Conservation (phyloP, 139 green algal species). For the Chlamydomonas sphaeroides region DNA sequence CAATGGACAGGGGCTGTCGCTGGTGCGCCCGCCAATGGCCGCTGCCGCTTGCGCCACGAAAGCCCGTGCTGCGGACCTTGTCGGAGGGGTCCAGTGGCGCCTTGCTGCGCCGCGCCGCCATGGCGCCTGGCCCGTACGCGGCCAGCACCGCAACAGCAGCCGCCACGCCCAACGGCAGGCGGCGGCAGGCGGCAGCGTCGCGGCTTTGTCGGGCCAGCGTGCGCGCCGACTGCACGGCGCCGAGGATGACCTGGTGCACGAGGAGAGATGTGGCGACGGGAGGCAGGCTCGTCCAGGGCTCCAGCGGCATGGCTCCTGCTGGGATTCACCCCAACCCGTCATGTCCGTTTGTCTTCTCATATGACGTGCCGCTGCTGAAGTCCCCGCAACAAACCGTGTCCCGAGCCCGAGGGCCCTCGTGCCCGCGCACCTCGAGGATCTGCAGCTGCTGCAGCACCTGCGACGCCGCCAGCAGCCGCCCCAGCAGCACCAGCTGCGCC, state of each 20-base stretch:
- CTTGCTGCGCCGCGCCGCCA: background rate
- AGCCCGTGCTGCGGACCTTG: too few species aligned
- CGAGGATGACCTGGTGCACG: conserved; percentile 1
- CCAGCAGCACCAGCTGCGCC: conserved; percentile 70
- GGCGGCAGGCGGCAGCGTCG: background rate
- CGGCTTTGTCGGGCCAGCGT: conserved; percentile 36
- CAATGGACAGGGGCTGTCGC: too few species aligned
- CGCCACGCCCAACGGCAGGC: conserved; percentile 25
- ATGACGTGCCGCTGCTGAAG: too few species aligned
- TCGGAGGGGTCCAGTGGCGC: conserved; percentile 9
- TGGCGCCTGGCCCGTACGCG: conserved; percentile 3
- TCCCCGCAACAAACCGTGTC: too few species aligned
- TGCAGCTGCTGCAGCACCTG: conserved; percentile 58
- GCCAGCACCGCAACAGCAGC: conserved; percentile 9
- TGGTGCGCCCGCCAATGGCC: too few species aligned
- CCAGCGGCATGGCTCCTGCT: too few species aligned
- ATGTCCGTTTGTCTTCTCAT: too few species aligned
- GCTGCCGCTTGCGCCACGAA: too few species aligned
- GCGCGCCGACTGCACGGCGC: conserved; percentile 2
- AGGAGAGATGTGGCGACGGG: too few species aligned
- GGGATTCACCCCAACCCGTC: too few species aligned
- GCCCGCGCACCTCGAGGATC: conserved; percentile 62
- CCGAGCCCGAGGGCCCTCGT: too few species aligned
- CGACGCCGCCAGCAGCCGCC: conserved; percentile 59
- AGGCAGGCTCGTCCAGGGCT: too few species aligned